These are phyloP conservation scores for Abortiporus biennis DNA, from an alignment of 1,284 basidiomycete species.

Conservation along the genomic window DNA sequence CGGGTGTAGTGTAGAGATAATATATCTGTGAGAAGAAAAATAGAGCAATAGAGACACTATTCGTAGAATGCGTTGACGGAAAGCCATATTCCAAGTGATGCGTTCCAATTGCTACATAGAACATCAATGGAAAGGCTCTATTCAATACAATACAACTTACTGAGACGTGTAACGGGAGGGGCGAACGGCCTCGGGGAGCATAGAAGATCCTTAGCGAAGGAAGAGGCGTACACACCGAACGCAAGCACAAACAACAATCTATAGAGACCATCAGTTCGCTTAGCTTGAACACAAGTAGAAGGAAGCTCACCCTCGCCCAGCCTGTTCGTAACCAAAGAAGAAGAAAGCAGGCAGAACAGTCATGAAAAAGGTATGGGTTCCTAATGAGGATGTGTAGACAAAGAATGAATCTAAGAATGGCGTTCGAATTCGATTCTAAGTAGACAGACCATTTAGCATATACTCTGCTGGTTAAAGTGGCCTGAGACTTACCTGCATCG, in stretches of 20 bases:
- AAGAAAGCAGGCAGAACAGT: conserved; percentile 80
- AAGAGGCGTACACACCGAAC: conserved; percentile 80
- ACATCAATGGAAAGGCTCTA: neutral
- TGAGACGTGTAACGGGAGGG: conserved; percentile 85
- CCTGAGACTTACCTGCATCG: conserved; percentile 57
- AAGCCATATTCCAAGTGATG: conserved; percentile 93
- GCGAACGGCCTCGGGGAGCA: conserved; percentile 90
- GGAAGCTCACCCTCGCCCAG: conserved; percentile 66
- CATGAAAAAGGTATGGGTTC: conserved; percentile 96
- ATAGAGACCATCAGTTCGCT: neutral
- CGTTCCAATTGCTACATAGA: conserved; percentile 62
- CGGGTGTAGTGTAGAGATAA: conserved; percentile 33
- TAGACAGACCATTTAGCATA: no score
- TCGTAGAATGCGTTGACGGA: conserved; percentile 94
- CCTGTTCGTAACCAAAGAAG: conserved; percentile 77
- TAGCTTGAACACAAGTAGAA: neutral
- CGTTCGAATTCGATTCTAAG: conserved; percentile 52
- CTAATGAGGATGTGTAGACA: conserved; percentile 84
- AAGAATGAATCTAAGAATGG: conserved; percentile 84
- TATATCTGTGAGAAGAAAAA: conserved; percentile 62
- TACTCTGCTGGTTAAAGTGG: no score
- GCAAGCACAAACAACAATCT: conserved; percentile 73
- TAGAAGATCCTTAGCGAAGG: conserved; percentile 83
- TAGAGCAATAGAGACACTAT: conserved; percentile 83
- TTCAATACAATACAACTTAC: conserved; percentile 34